phyloP scores from a whole-genome alignment of 1,139 yeast genomes.

The Kluyveromyces marxianus region DNA sequence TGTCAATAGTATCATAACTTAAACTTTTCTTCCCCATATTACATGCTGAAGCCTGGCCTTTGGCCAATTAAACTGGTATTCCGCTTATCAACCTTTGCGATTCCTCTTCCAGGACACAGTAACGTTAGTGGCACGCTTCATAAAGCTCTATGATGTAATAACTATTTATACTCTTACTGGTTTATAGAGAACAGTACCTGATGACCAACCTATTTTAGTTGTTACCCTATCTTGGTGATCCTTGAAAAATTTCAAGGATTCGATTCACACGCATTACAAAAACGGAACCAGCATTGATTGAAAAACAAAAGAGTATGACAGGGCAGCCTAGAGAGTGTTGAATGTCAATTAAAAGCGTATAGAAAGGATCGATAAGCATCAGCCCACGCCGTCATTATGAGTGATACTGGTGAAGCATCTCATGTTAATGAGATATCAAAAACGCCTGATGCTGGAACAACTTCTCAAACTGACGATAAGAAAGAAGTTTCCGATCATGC shows the following conservation, averaged over 20 bases:
- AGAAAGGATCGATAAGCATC: neutral
- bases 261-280: neutral
- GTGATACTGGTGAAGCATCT: neutral
- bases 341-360: neutral
- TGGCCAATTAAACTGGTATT: neutral
- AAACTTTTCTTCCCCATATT: slow-evolving; percentile 5
- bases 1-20: slow-evolving; percentile 20
- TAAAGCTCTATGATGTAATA: too few species aligned
- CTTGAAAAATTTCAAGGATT: slow-evolving; percentile 2
- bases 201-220: neutral
- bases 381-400: neutral
- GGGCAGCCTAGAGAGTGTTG: neutral
- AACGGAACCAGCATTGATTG: neutral
- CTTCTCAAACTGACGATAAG: neutral
- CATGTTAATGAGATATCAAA: neutral
- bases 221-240: slow-evolving; percentile 5
- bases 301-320: neutral
- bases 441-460: too few species aligned
- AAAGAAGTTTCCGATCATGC: slow-evolving; percentile 2
- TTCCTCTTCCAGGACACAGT: too few species aligned
- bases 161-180: too few species aligned
- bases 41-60: slow-evolving; percentile 7
- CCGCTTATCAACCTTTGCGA: too few species aligned
- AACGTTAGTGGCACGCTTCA: too few species aligned
- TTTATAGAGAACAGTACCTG: neutral